Conservation (phyloP, 1,284 basidiomycete species). For the Mycena sp. region DNA sequence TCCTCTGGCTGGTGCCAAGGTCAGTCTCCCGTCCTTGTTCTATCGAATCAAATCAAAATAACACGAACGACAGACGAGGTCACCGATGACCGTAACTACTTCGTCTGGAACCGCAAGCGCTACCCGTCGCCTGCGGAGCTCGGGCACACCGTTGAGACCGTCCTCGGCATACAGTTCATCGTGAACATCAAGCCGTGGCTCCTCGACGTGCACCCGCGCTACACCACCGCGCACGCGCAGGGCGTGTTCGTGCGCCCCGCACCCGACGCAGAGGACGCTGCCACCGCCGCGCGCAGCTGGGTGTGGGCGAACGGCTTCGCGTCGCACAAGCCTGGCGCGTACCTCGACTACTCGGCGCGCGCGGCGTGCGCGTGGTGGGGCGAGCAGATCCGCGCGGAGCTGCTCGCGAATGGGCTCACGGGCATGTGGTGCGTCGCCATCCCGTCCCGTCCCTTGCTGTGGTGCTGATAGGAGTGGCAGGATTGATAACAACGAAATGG, state of each 20-base stretch:
- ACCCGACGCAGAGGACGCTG: constrained; percentile 18
- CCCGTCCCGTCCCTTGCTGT: no score
- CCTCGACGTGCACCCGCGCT: constrained; percentile 24
- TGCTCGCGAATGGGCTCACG: constrained; percentile 26
- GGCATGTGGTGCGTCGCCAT: constrained; percentile 23
- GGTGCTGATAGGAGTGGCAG: not conserved
- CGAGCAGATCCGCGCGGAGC: constrained; percentile 20
- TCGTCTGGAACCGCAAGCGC: constrained; percentile 30
- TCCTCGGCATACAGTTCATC: constrained; percentile 30
- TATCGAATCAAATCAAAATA: not conserved
- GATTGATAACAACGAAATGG: constrained; percentile 30
- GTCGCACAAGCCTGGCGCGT: constrained; percentile 27
- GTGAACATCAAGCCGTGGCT: constrained; percentile 31
- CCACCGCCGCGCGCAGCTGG: constrained; percentile 19
- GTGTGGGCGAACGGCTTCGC: constrained; percentile 28
- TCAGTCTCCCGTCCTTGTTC: not conserved
- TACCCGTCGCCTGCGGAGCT: constrained; percentile 28
- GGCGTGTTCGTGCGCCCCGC: constrained; percentile 25
- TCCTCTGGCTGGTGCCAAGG: constrained; percentile 32
- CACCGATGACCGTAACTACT: constrained; percentile 29
- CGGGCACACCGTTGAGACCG: constrained; percentile 26
- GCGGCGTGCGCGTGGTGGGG: constrained; percentile 26
- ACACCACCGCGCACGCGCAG: constrained; percentile 6
- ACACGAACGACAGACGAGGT: constrained; percentile 14
- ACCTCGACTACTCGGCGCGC: constrained; percentile 27